Base-by-base conservation (phyloP, 306 rosid species). In the Begonia peltatifolia region DNA sequence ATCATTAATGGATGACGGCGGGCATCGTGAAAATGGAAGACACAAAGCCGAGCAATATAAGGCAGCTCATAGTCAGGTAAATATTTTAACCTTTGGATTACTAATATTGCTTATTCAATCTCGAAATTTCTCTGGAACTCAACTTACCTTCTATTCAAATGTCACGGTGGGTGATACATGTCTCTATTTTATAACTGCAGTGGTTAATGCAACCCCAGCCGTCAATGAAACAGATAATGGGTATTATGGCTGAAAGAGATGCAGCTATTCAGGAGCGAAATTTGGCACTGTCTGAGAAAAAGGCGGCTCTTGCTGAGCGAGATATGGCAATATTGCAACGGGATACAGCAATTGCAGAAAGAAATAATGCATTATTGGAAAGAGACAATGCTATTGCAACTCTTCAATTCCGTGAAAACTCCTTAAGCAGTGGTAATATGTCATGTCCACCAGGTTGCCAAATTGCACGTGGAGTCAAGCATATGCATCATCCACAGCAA, bases 131-230 rank as follows among this genome's bases (percentile, higher is more conserved):
- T 30, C 38, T 5, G 38, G 8, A 30, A 9, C 38, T 30, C 38
- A 30, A 30, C 38, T 20, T 20, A 20, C 23, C 6, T 30, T 30
- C 38, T 30, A 30, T 30, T 30, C 38, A 30, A 30, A 30, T 30
- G 38, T 30, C 8, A 30, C 8, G 6, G 0, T 30, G 2, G 38
- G 38, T 30, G 38, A 30, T 30, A 5, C 38, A 30, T 30, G 47
- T 36, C 4, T 14, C n/a, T 18, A 9, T 12, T 56, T 64, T 47
- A 44, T 25, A 30, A 22, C 63, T 54, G 76, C 85, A 90, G 95
- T 90, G 99, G 99, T 65, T 86, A 80, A 80, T 86, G 95, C 99
- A 89, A 64, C 87, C 82, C 65, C 90, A 83, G 63, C 95, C 95
- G 47, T 72, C 95, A 13, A 90, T 90, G 99, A 90, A 90, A 71